Percentiles rank a stretch among this genome's conserved stretches.
Evolutionary conservation across 2,329 filamentous ascomycete genomes (phyloP).

Genomic region (Aspergillus sp.): DNA sequence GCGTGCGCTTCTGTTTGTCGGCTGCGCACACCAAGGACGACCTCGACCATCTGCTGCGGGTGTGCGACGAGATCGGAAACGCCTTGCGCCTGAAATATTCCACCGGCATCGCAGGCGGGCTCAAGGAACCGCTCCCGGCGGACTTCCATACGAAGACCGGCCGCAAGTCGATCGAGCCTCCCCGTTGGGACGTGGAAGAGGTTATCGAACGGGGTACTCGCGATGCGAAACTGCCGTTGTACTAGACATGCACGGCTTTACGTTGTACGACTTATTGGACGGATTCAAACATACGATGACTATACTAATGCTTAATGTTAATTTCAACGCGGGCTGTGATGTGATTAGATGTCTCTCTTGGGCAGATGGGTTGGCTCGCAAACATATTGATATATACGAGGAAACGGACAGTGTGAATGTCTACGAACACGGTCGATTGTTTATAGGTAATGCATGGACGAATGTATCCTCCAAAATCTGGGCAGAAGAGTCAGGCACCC

Average conservation of each 20-base stretch:
- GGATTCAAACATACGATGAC: neutral
- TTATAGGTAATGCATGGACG: too few relatives aligned
- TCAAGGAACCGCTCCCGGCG: constrained; percentile 61
- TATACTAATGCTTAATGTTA: neutral
- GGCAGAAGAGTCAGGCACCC: too few relatives aligned
- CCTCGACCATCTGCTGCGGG: constrained; percentile 78
- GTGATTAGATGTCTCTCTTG: too few relatives aligned
- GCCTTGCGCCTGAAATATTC: constrained; percentile 90
- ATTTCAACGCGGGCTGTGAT: neutral
- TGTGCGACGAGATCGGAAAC: constrained; percentile 89
- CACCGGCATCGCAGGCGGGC: constrained; percentile 82
- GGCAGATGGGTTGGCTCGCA: too few relatives aligned
- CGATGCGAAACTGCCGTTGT: constrained; percentile 68
- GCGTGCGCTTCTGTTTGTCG: constrained; percentile 89
- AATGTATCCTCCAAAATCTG: too few relatives aligned
- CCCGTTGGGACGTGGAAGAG: constrained; percentile 76
- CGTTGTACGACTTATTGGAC: neutral
- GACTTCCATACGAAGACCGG: constrained; percentile 6
- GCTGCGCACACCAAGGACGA: constrained; percentile 96
- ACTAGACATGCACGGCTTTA: constrained; percentile 42
- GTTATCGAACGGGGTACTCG: constrained; percentile 68
- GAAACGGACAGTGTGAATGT: too few relatives aligned
- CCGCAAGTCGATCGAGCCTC: constrained; percentile 57
- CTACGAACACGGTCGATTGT: too few relatives aligned
- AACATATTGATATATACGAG: too few relatives aligned